Conservation (phyloP, 2,329 filamentous ascomycete genomes). For the Emericellopsis atlantica region DNA sequence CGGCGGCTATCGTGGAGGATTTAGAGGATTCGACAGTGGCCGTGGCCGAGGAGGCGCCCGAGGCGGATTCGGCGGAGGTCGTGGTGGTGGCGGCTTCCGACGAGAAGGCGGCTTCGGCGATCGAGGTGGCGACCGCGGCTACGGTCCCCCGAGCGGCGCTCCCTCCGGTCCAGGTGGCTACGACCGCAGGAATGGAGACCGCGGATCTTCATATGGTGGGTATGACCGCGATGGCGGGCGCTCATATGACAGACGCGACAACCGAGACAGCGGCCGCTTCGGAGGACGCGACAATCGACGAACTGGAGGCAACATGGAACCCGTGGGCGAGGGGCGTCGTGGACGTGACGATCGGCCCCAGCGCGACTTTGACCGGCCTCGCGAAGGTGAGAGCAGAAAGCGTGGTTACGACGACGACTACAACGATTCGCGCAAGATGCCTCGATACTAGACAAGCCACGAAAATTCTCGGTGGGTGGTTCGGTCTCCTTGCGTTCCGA, state of each 20-base stretch:
- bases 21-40: slow-evolving; percentile 29
- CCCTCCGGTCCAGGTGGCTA: slow-evolving; percentile 43
- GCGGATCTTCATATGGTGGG: slow-evolving; percentile 26
- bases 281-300: slow-evolving; percentile 25
- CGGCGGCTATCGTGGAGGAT: slow-evolving; percentile 35
- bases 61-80: slow-evolving; percentile 35
- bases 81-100: slow-evolving; percentile 40
- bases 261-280: slow-evolving; percentile 29
- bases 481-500: neutral
- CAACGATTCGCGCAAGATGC: slow-evolving; percentile 62
- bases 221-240: slow-evolving; percentile 45
- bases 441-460: slow-evolving; percentile 36
- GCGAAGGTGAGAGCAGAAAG: slow-evolving; percentile 49
- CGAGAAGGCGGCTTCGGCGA: slow-evolving; percentile 18
- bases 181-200: slow-evolving; percentile 28
- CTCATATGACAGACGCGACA: slow-evolving; percentile 41
- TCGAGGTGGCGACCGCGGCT: slow-evolving; percentile 7
- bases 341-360: slow-evolving; percentile 16
- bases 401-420: slow-evolving; percentile 68
- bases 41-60: slow-evolving; percentile 24
- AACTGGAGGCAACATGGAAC: slow-evolving; percentile 74
- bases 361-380: slow-evolving; percentile 38
- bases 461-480: slow-evolving; percentile 9
- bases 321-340: slow-evolving; percentile 48
- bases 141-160: slow-evolving; percentile 32